Evolutionary conservation across 805 yeast genomes (phyloP).

Genomic region (Sungouiella thailandica): DNA sequence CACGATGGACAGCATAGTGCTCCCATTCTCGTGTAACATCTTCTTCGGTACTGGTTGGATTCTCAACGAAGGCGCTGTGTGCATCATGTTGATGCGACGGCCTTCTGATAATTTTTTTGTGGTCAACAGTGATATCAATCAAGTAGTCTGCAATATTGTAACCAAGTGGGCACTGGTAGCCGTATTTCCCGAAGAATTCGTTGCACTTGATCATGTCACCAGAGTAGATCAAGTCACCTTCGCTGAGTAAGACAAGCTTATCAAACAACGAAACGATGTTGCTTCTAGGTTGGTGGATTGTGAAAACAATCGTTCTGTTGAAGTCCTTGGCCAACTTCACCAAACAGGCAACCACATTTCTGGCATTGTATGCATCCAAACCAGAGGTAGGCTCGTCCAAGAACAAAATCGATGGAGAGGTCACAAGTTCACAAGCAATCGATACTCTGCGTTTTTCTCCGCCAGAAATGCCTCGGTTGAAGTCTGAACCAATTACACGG

Average conservation of each 20-base stretch:
- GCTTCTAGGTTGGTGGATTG: slow-evolving; percentile 96
- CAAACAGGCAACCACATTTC: slow-evolving; percentile 80
- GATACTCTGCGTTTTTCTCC: slow-evolving; percentile 92
- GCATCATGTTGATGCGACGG: slow-evolving; percentile 20
- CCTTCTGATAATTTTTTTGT: slow-evolving; percentile 27
- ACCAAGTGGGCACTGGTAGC: slow-evolving; percentile 81
- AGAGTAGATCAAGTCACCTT: slow-evolving; percentile 81
- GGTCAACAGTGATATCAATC: slow-evolving; percentile 82
- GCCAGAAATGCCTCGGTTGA: slow-evolving; percentile 87
- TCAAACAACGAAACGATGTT: slow-evolving; percentile 92
- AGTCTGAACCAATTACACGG: slow-evolving; percentile 81
- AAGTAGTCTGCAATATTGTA: slow-evolving; percentile 92
- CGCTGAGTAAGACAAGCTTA: slow-evolving; percentile 70
- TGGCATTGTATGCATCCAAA: slow-evolving; percentile 88
- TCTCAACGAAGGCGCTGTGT: slow-evolving; percentile 16
- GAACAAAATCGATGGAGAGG: slow-evolving; percentile 78
- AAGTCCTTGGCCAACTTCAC: slow-evolving; percentile 75
- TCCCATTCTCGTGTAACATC: slow-evolving; percentile 81
- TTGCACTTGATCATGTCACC: slow-evolving; percentile 76
- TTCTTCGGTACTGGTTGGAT: slow-evolving; percentile 26
- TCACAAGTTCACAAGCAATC: slow-evolving; percentile 88
- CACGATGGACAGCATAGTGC: slow-evolving; percentile 77
- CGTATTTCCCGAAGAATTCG: slow-evolving; percentile 69
- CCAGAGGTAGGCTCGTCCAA: slow-evolving; percentile 96
- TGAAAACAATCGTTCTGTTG: slow-evolving; percentile 83